Conservation (phyloP, 2,329 filamentous ascomycete species). For the Pseudogymnoascus sp. region DNA sequence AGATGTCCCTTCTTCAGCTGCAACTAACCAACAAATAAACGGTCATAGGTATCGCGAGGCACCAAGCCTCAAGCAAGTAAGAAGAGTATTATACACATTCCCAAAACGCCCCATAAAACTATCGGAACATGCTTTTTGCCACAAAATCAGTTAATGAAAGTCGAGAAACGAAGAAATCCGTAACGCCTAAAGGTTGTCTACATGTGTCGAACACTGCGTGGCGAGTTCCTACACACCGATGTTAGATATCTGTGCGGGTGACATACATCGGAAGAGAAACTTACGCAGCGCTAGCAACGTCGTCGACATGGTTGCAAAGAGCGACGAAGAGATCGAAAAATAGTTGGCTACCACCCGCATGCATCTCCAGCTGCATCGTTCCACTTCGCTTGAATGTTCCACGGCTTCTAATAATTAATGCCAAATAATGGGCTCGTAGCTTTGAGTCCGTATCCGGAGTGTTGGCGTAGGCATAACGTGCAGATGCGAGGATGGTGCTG, state of each 20-base stretch:
- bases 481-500: constrained; percentile 76
- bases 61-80: not conserved
- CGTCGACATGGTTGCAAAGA: constrained; percentile 82
- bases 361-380: constrained; percentile 95
- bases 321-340: constrained; percentile 95
- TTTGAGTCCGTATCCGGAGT: constrained; percentile 89
- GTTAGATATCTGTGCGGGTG: not conserved
- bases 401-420: constrained; percentile 82
- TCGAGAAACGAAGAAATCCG: constrained; percentile 12
- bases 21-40: constrained; percentile 2
- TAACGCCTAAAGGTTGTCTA: constrained; percentile 10
- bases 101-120: not conserved
- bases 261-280: constrained; percentile 23
- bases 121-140: not conserved
- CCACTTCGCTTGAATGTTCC: constrained; percentile 88
- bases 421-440: constrained; percentile 82
- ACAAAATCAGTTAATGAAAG: constrained; percentile 14
- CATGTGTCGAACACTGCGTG: constrained; percentile 13
- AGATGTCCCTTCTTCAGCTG: not conserved
- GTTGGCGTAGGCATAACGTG: constrained; percentile 82
- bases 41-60: constrained; percentile 6
- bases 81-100: constrained; percentile 6
- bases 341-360: constrained; percentile 69
- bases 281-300: constrained; percentile 52
- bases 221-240: constrained; percentile 9